Evolutionary conservation across 768 basidiomycete species (phyloP).

Genomic region (Strobilomyces dryophilus): DNA sequence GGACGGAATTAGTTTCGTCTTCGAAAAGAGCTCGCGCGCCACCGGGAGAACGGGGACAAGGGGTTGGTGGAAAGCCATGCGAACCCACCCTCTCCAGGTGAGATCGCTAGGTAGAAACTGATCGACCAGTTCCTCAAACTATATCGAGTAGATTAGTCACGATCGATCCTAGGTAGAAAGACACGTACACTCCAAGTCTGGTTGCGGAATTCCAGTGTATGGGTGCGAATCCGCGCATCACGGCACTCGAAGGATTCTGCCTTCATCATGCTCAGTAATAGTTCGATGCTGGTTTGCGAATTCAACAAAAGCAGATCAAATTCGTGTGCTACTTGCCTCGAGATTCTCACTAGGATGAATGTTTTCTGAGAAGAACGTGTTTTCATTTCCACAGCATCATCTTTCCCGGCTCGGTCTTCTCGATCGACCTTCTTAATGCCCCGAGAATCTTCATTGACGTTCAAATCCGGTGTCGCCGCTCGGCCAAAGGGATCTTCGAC

Average conservation of each 20-base stretch:
- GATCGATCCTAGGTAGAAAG: background rate
- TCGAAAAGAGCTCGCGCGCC: slow-evolving; percentile 71
- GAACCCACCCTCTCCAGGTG: slow-evolving; percentile 79
- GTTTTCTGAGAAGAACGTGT: slow-evolving; percentile 77
- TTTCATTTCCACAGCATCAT: slow-evolving; percentile 79
- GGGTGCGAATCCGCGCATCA: slow-evolving; percentile 75
- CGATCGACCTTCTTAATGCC: slow-evolving; percentile 15
- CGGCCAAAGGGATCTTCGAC: slow-evolving; percentile 8
- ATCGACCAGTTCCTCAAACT: slow-evolving; percentile 79
- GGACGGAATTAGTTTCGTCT: slow-evolving; percentile 65
- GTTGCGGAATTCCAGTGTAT: slow-evolving; percentile 76
- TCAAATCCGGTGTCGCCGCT: slow-evolving; percentile 14
- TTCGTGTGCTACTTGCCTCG: slow-evolving; percentile 43
- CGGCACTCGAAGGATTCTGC: slow-evolving; percentile 82
- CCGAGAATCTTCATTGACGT: slow-evolving; percentile 19
- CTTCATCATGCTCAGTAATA: slow-evolving; percentile 75
- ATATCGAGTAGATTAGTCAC: slow-evolving; percentile 1
- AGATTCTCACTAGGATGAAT: slow-evolving; percentile 74
- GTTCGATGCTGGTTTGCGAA: slow-evolving; percentile 47
- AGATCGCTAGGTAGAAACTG: slow-evolving; percentile 77
- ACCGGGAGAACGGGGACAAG: slow-evolving; percentile 75
- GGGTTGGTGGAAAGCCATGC: slow-evolving; percentile 79
- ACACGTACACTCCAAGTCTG: slow-evolving; percentile 74
- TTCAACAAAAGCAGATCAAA: slow-evolving; percentile 15
- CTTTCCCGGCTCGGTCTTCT: slow-evolving; percentile 27